Conservation (phyloP, 78 protist species). For the Dictyostelium intermedium region DNA sequence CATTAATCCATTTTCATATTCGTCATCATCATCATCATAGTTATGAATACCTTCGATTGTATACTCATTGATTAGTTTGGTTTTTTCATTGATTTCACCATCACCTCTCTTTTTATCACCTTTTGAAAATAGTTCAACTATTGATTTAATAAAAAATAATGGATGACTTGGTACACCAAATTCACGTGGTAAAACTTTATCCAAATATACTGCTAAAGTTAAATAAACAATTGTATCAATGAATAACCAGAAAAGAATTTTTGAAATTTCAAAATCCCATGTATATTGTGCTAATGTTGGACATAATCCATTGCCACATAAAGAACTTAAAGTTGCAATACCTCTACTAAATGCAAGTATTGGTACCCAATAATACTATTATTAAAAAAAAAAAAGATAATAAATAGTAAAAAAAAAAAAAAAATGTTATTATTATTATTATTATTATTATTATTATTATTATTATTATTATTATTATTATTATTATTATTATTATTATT, state of each 20-base stretch:
- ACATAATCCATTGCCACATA: slow-evolving; percentile 47
- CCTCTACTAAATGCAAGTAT: slow-evolving; percentile 80
- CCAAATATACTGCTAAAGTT: slow-evolving; percentile 82
- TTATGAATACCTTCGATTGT: neutral
- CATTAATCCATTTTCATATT: neutral
- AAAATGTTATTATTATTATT: too few species aligned
- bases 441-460: too few species aligned
- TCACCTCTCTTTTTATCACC: too few species aligned
- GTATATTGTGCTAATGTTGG: slow-evolving; percentile 17
- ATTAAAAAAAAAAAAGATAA: neutral
- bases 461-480: too few species aligned
- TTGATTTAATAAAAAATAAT: slow-evolving; percentile 44
- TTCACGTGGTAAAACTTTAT: slow-evolving; percentile 81
- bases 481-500: too few species aligned
- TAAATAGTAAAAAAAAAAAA: too few species aligned
- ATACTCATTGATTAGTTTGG: neutral
- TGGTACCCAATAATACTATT: slow-evolving; percentile 49
- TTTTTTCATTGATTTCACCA: neutral
- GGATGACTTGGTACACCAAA: slow-evolving; percentile 81
- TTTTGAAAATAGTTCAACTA: neutral
- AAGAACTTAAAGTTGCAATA: slow-evolving; percentile 14
- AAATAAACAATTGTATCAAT: slow-evolving; percentile 79
- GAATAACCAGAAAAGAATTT: slow-evolving; percentile 56
- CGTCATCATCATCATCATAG: too few species aligned
- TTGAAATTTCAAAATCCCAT: slow-evolving; percentile 43